Conservation (phyloP, 192 early-diverging fungal genomes). For the Lunasporangiospora selenospora region DNA sequence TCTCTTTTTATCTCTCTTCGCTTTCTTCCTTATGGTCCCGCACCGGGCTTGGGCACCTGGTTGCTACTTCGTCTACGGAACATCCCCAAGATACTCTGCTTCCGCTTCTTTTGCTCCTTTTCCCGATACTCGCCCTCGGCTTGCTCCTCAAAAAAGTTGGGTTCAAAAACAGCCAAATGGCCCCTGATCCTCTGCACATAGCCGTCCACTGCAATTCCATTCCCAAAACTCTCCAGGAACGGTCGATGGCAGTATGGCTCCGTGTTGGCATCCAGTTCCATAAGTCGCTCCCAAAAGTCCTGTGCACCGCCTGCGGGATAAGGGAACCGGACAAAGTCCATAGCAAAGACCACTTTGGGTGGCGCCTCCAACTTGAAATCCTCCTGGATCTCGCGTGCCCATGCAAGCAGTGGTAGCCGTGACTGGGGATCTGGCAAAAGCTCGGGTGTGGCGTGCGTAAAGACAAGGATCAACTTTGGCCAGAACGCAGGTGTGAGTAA, state of each 20-base stretch:
- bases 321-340: conserved; percentile 43
- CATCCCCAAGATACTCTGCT: too few species aligned
- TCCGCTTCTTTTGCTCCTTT: conserved; percentile 34
- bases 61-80: too few species aligned
- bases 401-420: conserved; percentile 18
- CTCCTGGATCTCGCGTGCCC: conserved; percentile 43
- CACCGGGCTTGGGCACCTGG: too few species aligned
- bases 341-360: conserved; percentile 27
- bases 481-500: conserved; percentile 40
- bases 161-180: conserved; percentile 31
- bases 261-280: conserved; percentile 47
- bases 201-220: conserved; percentile 29
- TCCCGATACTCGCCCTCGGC: conserved; percentile 40
- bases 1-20: too few species aligned
- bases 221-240: conserved; percentile 36
- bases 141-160: conserved; percentile 38
- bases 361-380: conserved; percentile 29
- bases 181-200: conserved; percentile 44
- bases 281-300: conserved; percentile 37
- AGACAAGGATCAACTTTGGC: conserved; percentile 40
- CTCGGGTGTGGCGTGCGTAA: conserved; percentile 43
- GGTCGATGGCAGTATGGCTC: conserved; percentile 23
- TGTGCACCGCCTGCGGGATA: conserved; percentile 37
- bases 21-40: too few species aligned
- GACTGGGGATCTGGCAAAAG: conserved; percentile 15